These are phyloP conservation scores for Globisporangium cystogenes DNA, from an alignment of 352 stramenopile species.

Conservation along the genomic window DNA sequence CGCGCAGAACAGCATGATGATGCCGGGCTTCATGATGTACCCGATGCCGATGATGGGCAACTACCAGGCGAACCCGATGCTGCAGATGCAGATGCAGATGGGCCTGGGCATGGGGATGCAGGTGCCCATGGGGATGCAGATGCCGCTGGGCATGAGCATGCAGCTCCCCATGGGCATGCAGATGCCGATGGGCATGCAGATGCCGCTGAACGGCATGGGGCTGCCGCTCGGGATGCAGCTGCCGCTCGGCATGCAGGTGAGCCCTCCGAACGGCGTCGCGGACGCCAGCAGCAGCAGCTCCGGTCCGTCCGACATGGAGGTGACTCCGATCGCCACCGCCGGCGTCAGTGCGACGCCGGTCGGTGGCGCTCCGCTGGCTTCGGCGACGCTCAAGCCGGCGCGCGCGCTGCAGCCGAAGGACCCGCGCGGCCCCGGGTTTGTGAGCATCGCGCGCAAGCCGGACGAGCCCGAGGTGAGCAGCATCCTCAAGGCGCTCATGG, in stretches of 20 bases:
- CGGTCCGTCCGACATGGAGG: neutral
- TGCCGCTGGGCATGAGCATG: slow-evolving; percentile 32
- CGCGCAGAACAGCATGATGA: slow-evolving; percentile 52
- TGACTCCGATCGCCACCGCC: neutral
- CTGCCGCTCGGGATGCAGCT: slow-evolving; percentile 34
- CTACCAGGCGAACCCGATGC: slow-evolving; percentile 33
- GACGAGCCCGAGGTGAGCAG: slow-evolving; percentile 77
- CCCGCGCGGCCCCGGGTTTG: slow-evolving; percentile 34
- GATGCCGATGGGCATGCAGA: slow-evolving; percentile 24
- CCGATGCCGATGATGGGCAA: slow-evolving; percentile 73
- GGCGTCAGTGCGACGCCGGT: neutral
- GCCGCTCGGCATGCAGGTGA: slow-evolving; percentile 12
- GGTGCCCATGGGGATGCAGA: slow-evolving; percentile 29
- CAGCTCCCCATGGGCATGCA: slow-evolving; percentile 18
- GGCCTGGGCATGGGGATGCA: slow-evolving; percentile 36
- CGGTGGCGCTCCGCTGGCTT: slow-evolving; percentile 1
- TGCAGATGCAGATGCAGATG: slow-evolving; percentile 30
- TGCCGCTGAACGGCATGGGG: slow-evolving; percentile 10
- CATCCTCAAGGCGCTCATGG: slow-evolving; percentile 85
- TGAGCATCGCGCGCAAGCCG: slow-evolving; percentile 77
- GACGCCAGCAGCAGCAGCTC: neutral
- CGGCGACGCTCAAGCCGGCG: slow-evolving; percentile 23
- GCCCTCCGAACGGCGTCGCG: slow-evolving; percentile 11
- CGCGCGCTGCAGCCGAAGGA: slow-evolving; percentile 42
- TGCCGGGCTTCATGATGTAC: slow-evolving; percentile 84